Conservation (phyloP, 2,329 filamentous ascomycete species). For the Calonectria montana region DNA sequence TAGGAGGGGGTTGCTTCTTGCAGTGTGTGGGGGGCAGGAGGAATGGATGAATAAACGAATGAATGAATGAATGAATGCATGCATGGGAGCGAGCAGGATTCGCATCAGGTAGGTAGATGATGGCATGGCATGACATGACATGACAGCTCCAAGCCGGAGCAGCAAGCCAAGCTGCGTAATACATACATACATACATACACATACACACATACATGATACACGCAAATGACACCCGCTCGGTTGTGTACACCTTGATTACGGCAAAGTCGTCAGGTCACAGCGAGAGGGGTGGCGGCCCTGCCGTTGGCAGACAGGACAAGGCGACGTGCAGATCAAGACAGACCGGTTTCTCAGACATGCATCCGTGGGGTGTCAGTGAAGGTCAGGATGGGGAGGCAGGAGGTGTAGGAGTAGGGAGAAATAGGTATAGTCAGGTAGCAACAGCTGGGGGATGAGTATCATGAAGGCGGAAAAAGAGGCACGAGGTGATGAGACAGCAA, state of each 20-base stretch:
- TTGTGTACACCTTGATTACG: constrained; percentile 11
- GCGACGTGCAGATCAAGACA: constrained; percentile 27
- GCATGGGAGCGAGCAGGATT: neutral
- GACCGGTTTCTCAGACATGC: constrained; percentile 16
- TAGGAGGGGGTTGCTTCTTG: neutral
- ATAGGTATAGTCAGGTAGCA: constrained; percentile 19
- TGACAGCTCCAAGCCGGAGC: neutral
- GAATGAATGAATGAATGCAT: neutral
- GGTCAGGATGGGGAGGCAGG: neutral
- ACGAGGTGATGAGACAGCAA: neutral
- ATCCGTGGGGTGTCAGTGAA: constrained; percentile 6
- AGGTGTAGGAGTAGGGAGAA: constrained; percentile 4
- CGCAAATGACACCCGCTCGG: neutral
- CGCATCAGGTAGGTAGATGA: neutral
- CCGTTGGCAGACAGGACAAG: constrained; percentile 7
- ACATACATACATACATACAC: neutral
- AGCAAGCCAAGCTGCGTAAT: neutral
- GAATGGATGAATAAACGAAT: neutral
- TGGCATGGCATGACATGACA: neutral
- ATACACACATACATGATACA: neutral
- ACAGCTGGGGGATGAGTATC: neutral
- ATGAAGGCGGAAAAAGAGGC: neutral
- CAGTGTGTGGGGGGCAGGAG: neutral
- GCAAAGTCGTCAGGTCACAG: constrained; percentile 42
- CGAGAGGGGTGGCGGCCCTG: constrained; percentile 25